Percentiles rank a stretch among this genome's conserved stretches.
Evolutionary conservation across 768 basidiomycete genomes (phyloP).

Genomic region (Xerocomus brunneocitrinus): DNA sequence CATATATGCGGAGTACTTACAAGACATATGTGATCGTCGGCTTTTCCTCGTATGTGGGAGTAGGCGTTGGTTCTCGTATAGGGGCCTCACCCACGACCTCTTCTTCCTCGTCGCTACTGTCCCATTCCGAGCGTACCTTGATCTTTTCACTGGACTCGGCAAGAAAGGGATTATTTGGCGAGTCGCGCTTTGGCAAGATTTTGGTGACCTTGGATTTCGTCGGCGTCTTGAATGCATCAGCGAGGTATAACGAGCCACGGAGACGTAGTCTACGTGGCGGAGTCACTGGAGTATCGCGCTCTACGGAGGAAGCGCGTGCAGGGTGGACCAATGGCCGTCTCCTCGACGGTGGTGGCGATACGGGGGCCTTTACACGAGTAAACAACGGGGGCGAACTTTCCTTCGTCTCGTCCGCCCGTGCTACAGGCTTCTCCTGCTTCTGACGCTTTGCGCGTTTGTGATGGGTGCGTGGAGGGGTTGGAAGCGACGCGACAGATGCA

Average conservation of each 20-base stretch:
- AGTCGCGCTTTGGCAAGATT: slow-evolving; percentile 46
- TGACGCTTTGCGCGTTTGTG: slow-evolving; percentile 43
- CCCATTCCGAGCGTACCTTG: slow-evolving; percentile 23
- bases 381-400: slow-evolving; percentile 32
- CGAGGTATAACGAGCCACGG: slow-evolving; percentile 16
- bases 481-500: slow-evolving; percentile 58
- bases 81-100: slow-evolving; percentile 31
- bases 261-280: slow-evolving; percentile 22
- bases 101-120: slow-evolving; percentile 33
- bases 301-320: slow-evolving; percentile 25
- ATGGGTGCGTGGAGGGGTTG: slow-evolving; percentile 61
- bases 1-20: slow-evolving; percentile 38
- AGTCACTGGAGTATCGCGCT: slow-evolving; percentile 22
- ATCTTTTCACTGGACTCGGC: slow-evolving; percentile 30
- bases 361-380: slow-evolving; percentile 39
- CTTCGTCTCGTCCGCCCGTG: slow-evolving; percentile 8
- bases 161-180: slow-evolving; percentile 71
- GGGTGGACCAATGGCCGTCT: slow-evolving; percentile 36
- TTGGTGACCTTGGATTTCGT: slow-evolving; percentile 35
- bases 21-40: slow-evolving; percentile 70
- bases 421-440: slow-evolving; percentile 1
- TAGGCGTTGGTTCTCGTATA: slow-evolving; percentile 37
- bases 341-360: slow-evolving; percentile 66
- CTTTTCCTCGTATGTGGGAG: slow-evolving; percentile 43
- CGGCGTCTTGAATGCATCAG: slow-evolving; percentile 34